A percentile compares a stretch with the other conserved stretches of the same genome.
phyloP scores from a whole-genome alignment of 257 asterid genomes.

The Penstemon davidsonii region DNA sequence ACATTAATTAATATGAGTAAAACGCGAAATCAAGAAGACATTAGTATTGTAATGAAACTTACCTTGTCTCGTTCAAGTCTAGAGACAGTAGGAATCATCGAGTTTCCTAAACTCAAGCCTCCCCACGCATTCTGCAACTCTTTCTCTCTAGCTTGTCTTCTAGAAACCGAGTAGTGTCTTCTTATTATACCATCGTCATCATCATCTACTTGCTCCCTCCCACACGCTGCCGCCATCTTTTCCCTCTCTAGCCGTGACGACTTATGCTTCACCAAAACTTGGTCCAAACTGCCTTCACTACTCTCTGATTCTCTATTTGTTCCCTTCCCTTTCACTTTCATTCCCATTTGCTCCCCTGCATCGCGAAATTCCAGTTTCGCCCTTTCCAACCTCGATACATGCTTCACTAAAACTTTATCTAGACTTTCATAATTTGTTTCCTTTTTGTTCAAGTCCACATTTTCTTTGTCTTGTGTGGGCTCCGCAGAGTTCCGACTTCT shows the following conservation, averaged over 20 bases:
- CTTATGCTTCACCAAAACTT: conserved; percentile 61
- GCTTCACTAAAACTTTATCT: conserved; percentile 77
- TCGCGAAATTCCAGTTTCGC: conserved; percentile 48
- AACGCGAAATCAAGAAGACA: neutral
- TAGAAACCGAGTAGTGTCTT: conserved; percentile 49
- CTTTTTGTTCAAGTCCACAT: conserved; percentile 44
- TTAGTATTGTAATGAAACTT: conserved; percentile 14
- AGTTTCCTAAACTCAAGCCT: conserved; percentile 85
- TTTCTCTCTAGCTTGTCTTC: conserved; percentile 68
- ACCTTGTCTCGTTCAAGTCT: conserved; percentile 85
- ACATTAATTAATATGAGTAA: neutral
- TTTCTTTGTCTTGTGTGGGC: conserved; percentile 49
- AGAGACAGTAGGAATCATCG: conserved; percentile 77
- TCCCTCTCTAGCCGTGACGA: conserved; percentile 61
- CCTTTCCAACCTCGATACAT: conserved; percentile 71
- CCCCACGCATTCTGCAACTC: conserved; percentile 90
- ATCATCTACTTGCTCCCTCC: conserved; percentile 30
- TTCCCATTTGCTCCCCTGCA: conserved; percentile 40
- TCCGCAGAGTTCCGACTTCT: conserved; percentile 36
- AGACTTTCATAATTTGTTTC: conserved; percentile 50
- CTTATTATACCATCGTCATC: neutral
- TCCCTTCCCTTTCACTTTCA: conserved; percentile 40
- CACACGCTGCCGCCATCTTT: conserved; percentile 40
- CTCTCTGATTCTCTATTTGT: conserved; percentile 28
- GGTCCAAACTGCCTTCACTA: conserved; percentile 58